A percentile compares a stretch with the other conserved stretches of the same genome.
These are phyloP conservation scores for Lichtheimia corymbifera DNA, from an alignment of 371 early-diverging fungal species.

Conservation along the genomic window DNA sequence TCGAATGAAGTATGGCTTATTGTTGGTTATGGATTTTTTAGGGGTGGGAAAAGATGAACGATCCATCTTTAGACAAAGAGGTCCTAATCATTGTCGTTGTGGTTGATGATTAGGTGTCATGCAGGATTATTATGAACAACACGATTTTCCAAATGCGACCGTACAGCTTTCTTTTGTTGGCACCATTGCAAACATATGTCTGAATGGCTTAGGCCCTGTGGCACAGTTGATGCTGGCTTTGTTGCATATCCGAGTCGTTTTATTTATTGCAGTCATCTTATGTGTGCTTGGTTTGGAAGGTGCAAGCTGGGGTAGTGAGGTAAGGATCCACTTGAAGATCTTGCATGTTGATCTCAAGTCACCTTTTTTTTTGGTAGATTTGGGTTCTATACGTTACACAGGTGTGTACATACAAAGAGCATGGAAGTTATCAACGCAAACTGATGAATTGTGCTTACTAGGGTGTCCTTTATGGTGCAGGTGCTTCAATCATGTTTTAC, in stretches of 20 bases:
- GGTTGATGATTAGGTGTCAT: constrained; percentile 17
- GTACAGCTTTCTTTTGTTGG: constrained; percentile 24
- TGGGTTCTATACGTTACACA: constrained; percentile 69
- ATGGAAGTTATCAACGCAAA: no score
- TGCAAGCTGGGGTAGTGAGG: constrained; percentile 27
- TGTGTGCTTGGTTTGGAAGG: constrained; percentile 21
- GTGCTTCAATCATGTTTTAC: constrained; percentile 49
- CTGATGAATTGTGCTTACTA: no score
- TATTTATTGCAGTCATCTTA: constrained; percentile 10
- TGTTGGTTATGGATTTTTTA: background rate
- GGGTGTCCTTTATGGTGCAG: constrained; percentile 61
- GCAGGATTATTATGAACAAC: constrained; percentile 24
- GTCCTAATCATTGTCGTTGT: background rate
- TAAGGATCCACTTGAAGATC: background rate
- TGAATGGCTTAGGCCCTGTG: constrained; percentile 18
- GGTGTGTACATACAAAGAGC: no score
- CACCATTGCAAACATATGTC: constrained; percentile 16
- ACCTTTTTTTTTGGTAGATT: constrained; percentile 6
- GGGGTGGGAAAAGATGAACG: background rate
- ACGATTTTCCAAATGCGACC: constrained; percentile 13
- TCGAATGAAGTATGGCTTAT: background rate
- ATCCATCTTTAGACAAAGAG: background rate
- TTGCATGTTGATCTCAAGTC: no score
- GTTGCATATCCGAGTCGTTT: background rate
- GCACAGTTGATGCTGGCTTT: constrained; percentile 14